Evolutionary conservation across 768 basidiomycete species (phyloP), one percentile per base, ranked within the genome.

Genomic region (Pisolithus microcarpus): DNA sequence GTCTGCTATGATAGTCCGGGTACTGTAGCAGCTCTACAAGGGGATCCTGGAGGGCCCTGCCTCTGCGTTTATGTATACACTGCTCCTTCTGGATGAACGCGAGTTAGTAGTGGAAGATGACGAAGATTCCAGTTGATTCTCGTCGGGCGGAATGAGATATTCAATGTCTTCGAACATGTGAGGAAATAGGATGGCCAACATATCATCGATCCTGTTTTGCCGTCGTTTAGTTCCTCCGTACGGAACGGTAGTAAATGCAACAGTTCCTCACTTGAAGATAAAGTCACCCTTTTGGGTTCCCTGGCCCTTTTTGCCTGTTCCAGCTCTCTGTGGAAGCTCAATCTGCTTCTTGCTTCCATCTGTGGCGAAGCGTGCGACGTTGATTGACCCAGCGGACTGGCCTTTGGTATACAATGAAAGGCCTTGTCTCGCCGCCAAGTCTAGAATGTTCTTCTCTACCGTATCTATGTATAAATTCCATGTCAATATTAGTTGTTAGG

Each of bases 161-260:
- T 85, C 80, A 4, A 84, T 43, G 18, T 87, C 86, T 61, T 90
- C 85, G 49, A 75, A 87, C 72, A 89, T 77, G 61, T 89, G 86
- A 1, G 88, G 88, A 64, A 90, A 91, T 34, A 91, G 68, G 23
- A 90, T 83, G 1, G 85, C 84, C 38, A 89, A 67, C 88, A 91
- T 89, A 53, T 90, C 87, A 42, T 90, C 79, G 46, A 81, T 71
- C 63, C 85, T 82, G 50, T 58, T 43, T 23, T 1, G 39, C 46
- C 16, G 47, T 39, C 38, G 36, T 31, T 18, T 26, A 43, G 24
- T 11, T 31, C 30, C 30, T 31, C 30, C 11, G 50, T 24, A 1
- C 8, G 51, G 21, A 50, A 16, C 46, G 43, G 45, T 30, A 3
- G 13, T 48, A 39, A 48, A 26, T 23, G 19, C 15, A 46, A 49